Evolutionary conservation across 768 basidiomycete species (phyloP).

Genomic region (Tricholoma matsutake): DNA sequence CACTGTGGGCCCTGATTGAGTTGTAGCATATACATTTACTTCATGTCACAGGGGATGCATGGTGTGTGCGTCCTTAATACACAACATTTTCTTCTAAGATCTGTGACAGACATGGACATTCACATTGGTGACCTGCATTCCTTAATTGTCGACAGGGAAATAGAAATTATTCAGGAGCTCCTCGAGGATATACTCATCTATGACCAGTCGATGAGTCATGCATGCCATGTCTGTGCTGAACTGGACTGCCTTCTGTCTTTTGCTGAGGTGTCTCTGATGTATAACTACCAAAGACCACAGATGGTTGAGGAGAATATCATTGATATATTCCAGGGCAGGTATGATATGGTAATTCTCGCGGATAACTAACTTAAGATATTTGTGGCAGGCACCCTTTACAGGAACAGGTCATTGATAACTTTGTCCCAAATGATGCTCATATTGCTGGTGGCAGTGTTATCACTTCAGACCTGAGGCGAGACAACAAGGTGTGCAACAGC

Average conservation of each 20-base stretch:
- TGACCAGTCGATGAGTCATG: slow-evolving; percentile 50
- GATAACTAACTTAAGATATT: background rate
- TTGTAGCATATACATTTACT: slow-evolving; percentile 75
- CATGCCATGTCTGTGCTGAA: slow-evolving; percentile 77
- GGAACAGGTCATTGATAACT: slow-evolving; percentile 79
- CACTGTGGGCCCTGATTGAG: background rate
- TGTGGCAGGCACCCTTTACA: slow-evolving; percentile 79
- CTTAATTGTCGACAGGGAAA: slow-evolving; percentile 82
- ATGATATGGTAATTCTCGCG: slow-evolving; percentile 5
- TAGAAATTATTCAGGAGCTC: slow-evolving; percentile 87
- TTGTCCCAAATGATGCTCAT: slow-evolving; percentile 79
- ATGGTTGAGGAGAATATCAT: slow-evolving; percentile 84
- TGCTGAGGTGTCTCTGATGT: slow-evolving; percentile 62
- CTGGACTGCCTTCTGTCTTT: slow-evolving; percentile 87
- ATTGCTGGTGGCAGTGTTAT: slow-evolving; percentile 60
- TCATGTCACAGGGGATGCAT: slow-evolving; percentile 85
- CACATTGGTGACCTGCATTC: slow-evolving; percentile 90
- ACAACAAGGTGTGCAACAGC: slow-evolving; percentile 45
- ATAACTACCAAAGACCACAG: slow-evolving; percentile 66
- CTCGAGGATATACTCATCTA: slow-evolving; percentile 60
- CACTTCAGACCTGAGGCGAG: slow-evolving; percentile 28
- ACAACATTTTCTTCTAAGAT: background rate
- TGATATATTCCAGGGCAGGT: slow-evolving; percentile 76
- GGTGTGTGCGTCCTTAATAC: slow-evolving; percentile 39
- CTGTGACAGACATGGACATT: slow-evolving; percentile 69